phyloP scores from a whole-genome alignment of 371 early-diverging fungal species.

The Mucor saturninus region DNA sequence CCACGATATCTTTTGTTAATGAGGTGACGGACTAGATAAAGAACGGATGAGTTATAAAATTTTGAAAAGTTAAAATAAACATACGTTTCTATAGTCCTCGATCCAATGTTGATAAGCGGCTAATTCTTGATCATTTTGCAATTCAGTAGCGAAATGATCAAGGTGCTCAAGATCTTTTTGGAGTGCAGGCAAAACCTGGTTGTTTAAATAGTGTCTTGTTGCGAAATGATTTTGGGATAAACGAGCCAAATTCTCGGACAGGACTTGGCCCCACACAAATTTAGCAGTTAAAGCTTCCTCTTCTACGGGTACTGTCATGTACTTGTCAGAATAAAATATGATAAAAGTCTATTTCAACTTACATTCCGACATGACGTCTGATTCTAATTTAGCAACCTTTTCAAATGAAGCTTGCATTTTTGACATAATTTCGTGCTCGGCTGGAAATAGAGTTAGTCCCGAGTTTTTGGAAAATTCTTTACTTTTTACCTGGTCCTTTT shows the following conservation, averaged over 20 bases:
- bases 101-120: conserved; percentile 41
- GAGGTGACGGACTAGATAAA: neutral
- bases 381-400: conserved; percentile 61
- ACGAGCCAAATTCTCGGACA: conserved; percentile 70
- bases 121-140: conserved; percentile 23
- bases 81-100: conserved; percentile 45
- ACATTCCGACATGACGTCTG: conserved; percentile 66
- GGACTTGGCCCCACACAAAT: conserved; percentile 74
- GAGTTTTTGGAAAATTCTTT: neutral
- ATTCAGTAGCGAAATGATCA: conserved; percentile 29
- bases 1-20: conserved; percentile 48
- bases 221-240: conserved; percentile 74
- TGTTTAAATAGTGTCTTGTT: conserved; percentile 67
- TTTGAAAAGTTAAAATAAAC: neutral
- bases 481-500: conserved; percentile 27
- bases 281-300: conserved; percentile 64
- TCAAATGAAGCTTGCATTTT: conserved; percentile 58
- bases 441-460: conserved; percentile 18
- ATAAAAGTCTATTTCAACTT: conserved; percentile 14
- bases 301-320: conserved; percentile 41
- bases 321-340: neutral
- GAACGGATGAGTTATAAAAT: too few relatives aligned
- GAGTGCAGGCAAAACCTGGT: conserved; percentile 67
- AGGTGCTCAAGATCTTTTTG: conserved; percentile 57
- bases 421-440: conserved; percentile 56